Evolutionary conservation across 768 basidiomycete species (phyloP), one percentile per base, ranked within the genome.

Genomic region (Rhizopogon sp.): DNA sequence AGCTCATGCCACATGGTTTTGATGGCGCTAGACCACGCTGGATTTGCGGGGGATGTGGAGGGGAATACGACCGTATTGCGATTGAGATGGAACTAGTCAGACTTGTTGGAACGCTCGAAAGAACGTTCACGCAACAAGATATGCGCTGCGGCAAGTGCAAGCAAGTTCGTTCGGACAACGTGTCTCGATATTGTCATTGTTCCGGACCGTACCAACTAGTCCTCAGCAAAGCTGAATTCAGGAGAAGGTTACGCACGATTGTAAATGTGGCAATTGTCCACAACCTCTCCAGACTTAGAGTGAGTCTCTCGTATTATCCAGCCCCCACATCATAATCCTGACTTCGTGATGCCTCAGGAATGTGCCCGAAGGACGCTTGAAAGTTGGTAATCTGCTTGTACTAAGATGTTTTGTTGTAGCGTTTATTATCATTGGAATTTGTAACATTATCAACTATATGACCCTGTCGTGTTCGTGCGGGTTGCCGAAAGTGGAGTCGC

Each of bases 71-170:
- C 66, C 82, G 88, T n/a, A 71, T 77, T 7, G 79, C 83, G 39
- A 94, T 99, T 66, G 96, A 98, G 70, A 86, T 91, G 62, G 79
- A 84, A 50, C 73, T 99, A 55, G 84, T 98, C 58, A 84, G 89
- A 45, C 74, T 88, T 67, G 81, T 93, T 22, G 80, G 83, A 43
- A 69, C 77, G 14, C 72, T 93, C 39, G 85, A 93, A 68, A 78
- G 83, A 35, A 76, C 82, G 35, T 93, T 89, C 62, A 80, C 89
- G 29, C 87, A 94, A 64, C 94, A 98, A 70, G 97, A 99, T 67
- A 73, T 98, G 58, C 80, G 84, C 9, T 99, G 97, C 67, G 70
- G 75, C 7, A 94, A 89, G 62, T 99, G 97, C 74, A 84, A 88
- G 67, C 92, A 94, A 72, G 82, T 97, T 57, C 93, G 90, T 59